Percentiles rank a stretch among this genome's conserved stretches.
Conservation (phyloP, 108 stramenopile genomes). For the Cyclostephanos tholiformis region DNA sequence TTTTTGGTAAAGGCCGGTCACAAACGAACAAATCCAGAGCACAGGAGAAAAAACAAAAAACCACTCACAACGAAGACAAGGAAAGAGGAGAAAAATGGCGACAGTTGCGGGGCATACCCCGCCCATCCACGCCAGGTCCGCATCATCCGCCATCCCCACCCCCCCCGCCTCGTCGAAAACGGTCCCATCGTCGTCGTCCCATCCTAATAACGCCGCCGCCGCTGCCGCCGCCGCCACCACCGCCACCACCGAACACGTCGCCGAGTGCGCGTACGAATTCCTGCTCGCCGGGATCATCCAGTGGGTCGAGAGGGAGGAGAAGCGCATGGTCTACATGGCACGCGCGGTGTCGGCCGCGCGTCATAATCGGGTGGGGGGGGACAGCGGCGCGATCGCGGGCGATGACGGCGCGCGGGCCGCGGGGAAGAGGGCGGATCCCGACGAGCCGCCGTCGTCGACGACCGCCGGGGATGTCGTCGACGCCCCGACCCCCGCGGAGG, state of each 20-base stretch:
- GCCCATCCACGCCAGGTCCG: constrained; percentile 12
- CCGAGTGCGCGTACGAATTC: constrained; percentile 79
- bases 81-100: background rate
- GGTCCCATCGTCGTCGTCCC: constrained; percentile 23
- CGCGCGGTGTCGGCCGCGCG: constrained; percentile 15
- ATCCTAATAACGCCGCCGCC: background rate
- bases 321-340: constrained; percentile 36
- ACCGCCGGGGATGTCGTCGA: background rate
- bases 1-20: no score
- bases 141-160: constrained; percentile 18
- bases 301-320: constrained; percentile 71
- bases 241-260: constrained; percentile 55
- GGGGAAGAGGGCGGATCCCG: no score
- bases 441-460: no score
- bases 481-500: background rate
- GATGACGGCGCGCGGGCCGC: no score
- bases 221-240: no score
- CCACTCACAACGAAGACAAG: no score
- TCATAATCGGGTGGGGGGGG: background rate
- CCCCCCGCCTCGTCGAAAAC: constrained; percentile 16
- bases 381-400: no score
- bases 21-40: no score
- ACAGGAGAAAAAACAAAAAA: no score
- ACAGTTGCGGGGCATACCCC: background rate
- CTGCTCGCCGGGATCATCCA: constrained; percentile 71